Base-by-base conservation (phyloP, 805 yeast genomes). In the Brettanomyces sp. region DNA sequence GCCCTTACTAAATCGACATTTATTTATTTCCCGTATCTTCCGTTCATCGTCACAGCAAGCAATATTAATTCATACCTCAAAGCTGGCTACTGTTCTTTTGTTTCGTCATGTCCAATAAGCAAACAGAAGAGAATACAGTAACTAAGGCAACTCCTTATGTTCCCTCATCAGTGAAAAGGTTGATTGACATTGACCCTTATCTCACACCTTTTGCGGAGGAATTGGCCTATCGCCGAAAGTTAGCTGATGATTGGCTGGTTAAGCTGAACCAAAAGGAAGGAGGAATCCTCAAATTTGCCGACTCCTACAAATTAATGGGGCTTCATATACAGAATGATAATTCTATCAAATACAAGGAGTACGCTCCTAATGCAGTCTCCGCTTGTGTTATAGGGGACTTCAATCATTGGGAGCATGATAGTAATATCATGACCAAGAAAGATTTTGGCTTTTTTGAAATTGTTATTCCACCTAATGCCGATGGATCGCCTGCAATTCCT, bases 341-440 rank as follows among this genome's bases (percentile, higher is more conserved):
- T 49, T 72, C 75, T 5, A 76, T 90, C 43, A 62, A 66, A 2
- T 84, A 84, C 57, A 72, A 77, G 24, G 95, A 91, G 64, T 91
- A 96, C 80, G 89, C 95, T 1, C 99, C 98, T 5, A 83, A 87
- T 57, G 98, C 96, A 1, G 57, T 56, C 4, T 68, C 61, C 41
- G 96, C 93, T 2, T 74, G 79, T 45, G 62, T 91, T n/a, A 82
- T 86, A 47, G 99, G 99, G 13, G 98, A 91, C 44, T 91, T 93
- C 73, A 91, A 91, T 64, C 59, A 71, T 50, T 91, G 99, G 99
- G 69, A 80, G 53, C 70, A 76, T 35, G 64, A 65, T 4, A 50
- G 72, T 4, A 79, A 84, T 58, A 69, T 69, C 41, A 68, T 91
- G 77, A 50, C 50, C 5, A 76, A 69, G 55, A 83, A 85, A 57